These are phyloP conservation scores for Xylariaceae sp. DNA, from an alignment of 2,329 filamentous ascomycete genomes.

Conservation along the genomic window DNA sequence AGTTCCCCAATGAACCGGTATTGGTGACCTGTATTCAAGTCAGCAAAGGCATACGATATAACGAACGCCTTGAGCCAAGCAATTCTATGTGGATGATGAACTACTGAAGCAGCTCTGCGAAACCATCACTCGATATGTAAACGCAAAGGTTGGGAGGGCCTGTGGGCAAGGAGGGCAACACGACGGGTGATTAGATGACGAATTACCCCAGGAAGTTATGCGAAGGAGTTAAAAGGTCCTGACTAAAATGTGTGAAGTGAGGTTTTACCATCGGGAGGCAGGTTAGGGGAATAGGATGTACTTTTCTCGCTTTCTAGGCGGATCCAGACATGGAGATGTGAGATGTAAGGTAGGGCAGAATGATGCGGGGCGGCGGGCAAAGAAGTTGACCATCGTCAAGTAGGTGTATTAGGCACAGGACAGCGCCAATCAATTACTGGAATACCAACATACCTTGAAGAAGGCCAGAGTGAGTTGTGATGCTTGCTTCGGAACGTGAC, in stretches of 20 bases:
- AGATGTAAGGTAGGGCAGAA: conserved; percentile 7
- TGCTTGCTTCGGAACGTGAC: neutral
- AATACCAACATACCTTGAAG: conserved; percentile 10
- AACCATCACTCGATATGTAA: neutral
- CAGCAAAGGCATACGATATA: neutral
- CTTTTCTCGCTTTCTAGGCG: neutral
- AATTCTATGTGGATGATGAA: neutral
- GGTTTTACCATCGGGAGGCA: neutral
- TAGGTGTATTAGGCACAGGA: neutral
- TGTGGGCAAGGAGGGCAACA: neutral
- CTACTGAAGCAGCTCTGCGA: neutral
- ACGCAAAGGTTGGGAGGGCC: neutral
- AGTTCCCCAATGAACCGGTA: neutral
- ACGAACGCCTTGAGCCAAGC: neutral
- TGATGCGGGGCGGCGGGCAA: neutral
- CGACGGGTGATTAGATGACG: neutral
- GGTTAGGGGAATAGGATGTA: neutral
- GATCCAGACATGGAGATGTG: neutral
- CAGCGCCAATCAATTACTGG: neutral
- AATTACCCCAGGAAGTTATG: neutral
- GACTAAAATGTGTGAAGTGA: neutral
- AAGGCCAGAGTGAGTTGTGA: conserved; percentile 3
- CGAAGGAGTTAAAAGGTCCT: neutral
- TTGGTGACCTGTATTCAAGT: neutral
- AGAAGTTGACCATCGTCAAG: neutral